Conservation (phyloP, 768 basidiomycete genomes). For the Inosperma sp. region DNA sequence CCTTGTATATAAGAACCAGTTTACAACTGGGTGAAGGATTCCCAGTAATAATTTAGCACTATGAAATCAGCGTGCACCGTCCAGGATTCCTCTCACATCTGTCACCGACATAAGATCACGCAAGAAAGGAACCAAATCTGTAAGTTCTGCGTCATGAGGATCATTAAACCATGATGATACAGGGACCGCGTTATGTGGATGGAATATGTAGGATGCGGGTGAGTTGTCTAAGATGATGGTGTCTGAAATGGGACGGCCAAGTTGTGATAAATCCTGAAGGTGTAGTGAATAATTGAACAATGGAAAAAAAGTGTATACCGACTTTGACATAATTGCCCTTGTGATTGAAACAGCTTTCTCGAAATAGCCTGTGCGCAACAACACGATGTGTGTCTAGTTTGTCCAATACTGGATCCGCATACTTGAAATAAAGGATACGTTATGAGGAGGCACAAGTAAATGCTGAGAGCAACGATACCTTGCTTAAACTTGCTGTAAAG, state of each 20-base stretch:
- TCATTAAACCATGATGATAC: conserved; percentile 99
- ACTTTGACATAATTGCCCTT: conserved; percentile 99
- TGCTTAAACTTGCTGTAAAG: conserved; percentile 98
- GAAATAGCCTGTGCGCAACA: conserved; percentile 89
- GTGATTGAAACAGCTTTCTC: conserved; percentile 98
- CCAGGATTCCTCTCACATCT: conserved; percentile 89
- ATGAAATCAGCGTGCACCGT: conserved; percentile 60
- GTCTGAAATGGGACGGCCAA: conserved; percentile 89
- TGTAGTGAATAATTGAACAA: not conserved
- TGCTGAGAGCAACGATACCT: conserved; percentile 47
- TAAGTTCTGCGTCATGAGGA: conserved; percentile 96
- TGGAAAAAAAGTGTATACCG: not conserved
- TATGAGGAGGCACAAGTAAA: conserved; percentile 5
- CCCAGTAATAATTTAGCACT: not conserved
- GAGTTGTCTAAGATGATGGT: conserved; percentile 99
- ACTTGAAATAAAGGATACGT: conserved; percentile 54
- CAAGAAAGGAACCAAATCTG: conserved; percentile 92
- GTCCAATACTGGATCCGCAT: conserved; percentile 97
- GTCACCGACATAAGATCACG: conserved; percentile 78
- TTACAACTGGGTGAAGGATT: conserved; percentile 7
- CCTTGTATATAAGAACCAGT: conserved; percentile 5
- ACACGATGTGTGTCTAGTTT: conserved; percentile 91
- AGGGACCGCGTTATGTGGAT: conserved; percentile 97
- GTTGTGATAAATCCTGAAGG: conserved; percentile 87
- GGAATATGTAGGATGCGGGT: conserved; percentile 98